phyloP scores from a whole-genome alignment of 2,329 filamentous ascomycete genomes.

The Xylariales sp. region DNA sequence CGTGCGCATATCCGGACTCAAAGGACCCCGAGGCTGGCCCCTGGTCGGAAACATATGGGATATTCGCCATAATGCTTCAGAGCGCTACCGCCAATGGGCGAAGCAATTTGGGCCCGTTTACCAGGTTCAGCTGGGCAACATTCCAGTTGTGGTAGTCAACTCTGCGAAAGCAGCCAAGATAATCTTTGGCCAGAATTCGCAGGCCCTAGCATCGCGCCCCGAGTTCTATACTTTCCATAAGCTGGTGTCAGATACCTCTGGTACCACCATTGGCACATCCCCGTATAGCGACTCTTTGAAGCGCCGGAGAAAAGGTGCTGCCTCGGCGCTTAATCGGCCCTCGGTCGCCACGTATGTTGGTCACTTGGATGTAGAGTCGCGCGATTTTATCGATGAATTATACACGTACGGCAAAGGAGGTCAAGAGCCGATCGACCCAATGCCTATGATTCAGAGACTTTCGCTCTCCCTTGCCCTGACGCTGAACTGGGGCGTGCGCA shows the following conservation, averaged over 20 bases:
- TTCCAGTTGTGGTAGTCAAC: slow-evolving; percentile 72
- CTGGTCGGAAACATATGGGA: slow-evolving; percentile 61
- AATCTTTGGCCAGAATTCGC: slow-evolving; percentile 76
- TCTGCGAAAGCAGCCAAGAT: slow-evolving; percentile 69
- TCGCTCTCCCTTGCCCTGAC: slow-evolving; percentile 75
- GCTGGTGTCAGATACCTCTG: slow-evolving; percentile 66
- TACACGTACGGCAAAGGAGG: slow-evolving; percentile 60
- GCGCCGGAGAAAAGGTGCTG: slow-evolving; percentile 69
- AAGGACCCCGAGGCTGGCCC: slow-evolving; percentile 21
- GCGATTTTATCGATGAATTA: slow-evolving; percentile 67
- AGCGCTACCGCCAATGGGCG: slow-evolving; percentile 47
- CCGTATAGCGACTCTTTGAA: slow-evolving; percentile 84
- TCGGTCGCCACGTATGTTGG: slow-evolving; percentile 77
- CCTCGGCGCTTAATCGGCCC: slow-evolving; percentile 72
- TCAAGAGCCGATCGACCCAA: slow-evolving; percentile 62
- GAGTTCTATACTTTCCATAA: slow-evolving; percentile 79
- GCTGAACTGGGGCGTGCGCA: slow-evolving; percentile 74
- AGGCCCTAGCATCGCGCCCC: slow-evolving; percentile 71
- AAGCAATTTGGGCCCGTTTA: slow-evolving; percentile 61
- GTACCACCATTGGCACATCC: slow-evolving; percentile 78
- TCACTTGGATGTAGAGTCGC: slow-evolving; percentile 74
- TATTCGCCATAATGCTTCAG: slow-evolving; percentile 52
- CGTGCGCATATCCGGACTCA: slow-evolving; percentile 19
- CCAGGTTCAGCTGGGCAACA: slow-evolving; percentile 65
- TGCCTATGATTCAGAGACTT: slow-evolving; percentile 69